Base-by-base conservation (phyloP, 495 filamentous ascomycete species). In the Aspergillus bridgeri region DNA sequence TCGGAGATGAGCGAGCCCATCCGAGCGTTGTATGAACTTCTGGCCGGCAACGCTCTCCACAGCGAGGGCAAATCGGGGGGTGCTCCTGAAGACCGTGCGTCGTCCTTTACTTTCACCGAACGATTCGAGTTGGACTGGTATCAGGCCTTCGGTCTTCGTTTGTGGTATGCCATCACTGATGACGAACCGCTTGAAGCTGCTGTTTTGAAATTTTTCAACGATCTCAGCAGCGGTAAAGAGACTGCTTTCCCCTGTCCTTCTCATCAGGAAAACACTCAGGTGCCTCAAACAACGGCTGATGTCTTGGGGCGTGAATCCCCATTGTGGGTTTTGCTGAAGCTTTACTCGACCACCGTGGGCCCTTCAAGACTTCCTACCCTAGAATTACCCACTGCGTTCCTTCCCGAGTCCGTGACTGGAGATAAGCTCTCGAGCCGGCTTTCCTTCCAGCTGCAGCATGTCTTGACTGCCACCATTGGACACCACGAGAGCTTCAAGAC, bases 91-190 rank as follows among this genome's bases (percentile, higher is more conserved):
- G 88, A 96, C 71, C 82, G 87, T 48, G 81, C 86, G 7, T 81
- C 81, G 17, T 85, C 84, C 1, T 96, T 98, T 61, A 78, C 83
- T 42, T 86, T 97, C 54, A 86, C 89, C 5, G 81, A 88, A 59
- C 83, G 85, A 17, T 98, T 97, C 65, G 82, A 85, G 7, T 76
- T 98, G 29, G 87, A 95, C 68, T 98, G 94, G 94, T 83, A 88
- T 70, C 91, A 94, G 61, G 87, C 91, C 1, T 96, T 98, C 68
- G 95, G 90, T 15, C 79, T 98, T 20, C 84, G 92, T 49, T 79
- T 98, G 8, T 96, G 89, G 86, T 97, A 96, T 69, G 84, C 82
- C 42, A 89, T 85, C 45, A 76, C 79, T 9, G 77, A 84, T 24
- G 79, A 86, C 48, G 84, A 90, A 38, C 78, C 83, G 42, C 77